Evolutionary conservation across 208 protist species (phyloP), one percentile per base, ranked within the genome.

Genomic region (Leishmania turanica): DNA sequence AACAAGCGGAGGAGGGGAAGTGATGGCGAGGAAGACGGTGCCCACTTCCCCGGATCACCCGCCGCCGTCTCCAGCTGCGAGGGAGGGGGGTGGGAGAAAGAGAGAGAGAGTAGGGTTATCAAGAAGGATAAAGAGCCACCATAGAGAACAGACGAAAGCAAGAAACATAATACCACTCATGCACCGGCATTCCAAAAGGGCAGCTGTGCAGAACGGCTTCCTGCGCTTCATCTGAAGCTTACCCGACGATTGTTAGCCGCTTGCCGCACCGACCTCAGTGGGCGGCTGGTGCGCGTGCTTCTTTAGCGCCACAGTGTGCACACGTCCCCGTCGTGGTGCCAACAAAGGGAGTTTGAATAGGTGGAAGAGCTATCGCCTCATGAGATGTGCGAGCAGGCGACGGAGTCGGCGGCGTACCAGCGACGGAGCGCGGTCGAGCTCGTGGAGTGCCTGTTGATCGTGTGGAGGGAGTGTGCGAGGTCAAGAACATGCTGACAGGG

Each of bases 221-320:
- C 71, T 54, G 31, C 5, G 51, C 47, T 60, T 7, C 71, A 58
- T 15, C 31, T 76, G 71, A 54, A 24, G 47, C 71, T 45, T 42
- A 76, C 31, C 17, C 24, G 19, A 60, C 31, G 45, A 13, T 37
- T 9, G 71, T 27, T 17, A 60, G 75, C 5, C 75, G 54, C 42
- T 78, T 78, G 60, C 56, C 40, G 27, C 75, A 78, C 31, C 24
- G 31, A 34, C 49, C 42, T 19, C 74, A 78, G 21, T 60, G 40
- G 19, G 37, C 24, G 40, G 11, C 56, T 49, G 74, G 40, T 60
- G 37, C 49, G n/a, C 42, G 56, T 60, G 24, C 70, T 58, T 45
- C 24, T 75, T 42, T 37, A 3, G 42, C 49, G n/a, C 49, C 49
- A 75, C 71, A 60, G 11, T 27, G 51, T 0, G 71, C 47, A 27